Evolutionary conservation across 2,329 filamentous ascomycete species (phyloP), one percentile per base, ranked within the genome.

Genomic region (Xylaria sp.): DNA sequence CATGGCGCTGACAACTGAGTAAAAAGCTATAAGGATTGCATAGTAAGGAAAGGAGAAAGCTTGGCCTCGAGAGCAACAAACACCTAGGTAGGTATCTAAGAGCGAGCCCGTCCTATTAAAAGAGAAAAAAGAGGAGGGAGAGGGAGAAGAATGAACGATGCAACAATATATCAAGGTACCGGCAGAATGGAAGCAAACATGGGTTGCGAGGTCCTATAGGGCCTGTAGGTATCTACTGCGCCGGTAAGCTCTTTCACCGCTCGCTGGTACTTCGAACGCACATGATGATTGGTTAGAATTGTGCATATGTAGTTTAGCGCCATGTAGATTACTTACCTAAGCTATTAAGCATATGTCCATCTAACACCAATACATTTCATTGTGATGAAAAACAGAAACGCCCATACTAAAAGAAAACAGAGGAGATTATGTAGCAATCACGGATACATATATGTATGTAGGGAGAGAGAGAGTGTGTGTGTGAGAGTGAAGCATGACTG

Each of bases 1-100:
- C 84, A 86, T 86, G 75, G 71, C 73, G 66, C 70, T 66, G 46
- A 44, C 39, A 18, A 31, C 28, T 54, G 10, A 34, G 15, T 50
- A 58, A 34, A 58, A 34, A 55, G 59, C 65, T 73, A 73, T 75
- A 75, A 74, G 66, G 70, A 28, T 46, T 58, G 65, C 70, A 72
- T 72, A 70, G 70, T 68, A 63, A 28, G 54, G 12, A 41, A 25
- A 46, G 13, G 8, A 52, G 28, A 62, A 63, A 44, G 39, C n/a
- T 10, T 20, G 48, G 48, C 15, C 34, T 54, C 34, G 51, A 39
- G 37, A 69, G 62, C 61, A 61, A 70, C 39, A n/a, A 37, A 52
- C 9, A 39, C 50, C 50, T 28, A 10, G 39, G 31, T 18, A 37
- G 34, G 34, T 44, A 65, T 13, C 44, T 12, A 15, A 58, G 34